phyloP scores from a whole-genome alignment of 441 rosid genomes.

The Melastoma candidum region DNA sequence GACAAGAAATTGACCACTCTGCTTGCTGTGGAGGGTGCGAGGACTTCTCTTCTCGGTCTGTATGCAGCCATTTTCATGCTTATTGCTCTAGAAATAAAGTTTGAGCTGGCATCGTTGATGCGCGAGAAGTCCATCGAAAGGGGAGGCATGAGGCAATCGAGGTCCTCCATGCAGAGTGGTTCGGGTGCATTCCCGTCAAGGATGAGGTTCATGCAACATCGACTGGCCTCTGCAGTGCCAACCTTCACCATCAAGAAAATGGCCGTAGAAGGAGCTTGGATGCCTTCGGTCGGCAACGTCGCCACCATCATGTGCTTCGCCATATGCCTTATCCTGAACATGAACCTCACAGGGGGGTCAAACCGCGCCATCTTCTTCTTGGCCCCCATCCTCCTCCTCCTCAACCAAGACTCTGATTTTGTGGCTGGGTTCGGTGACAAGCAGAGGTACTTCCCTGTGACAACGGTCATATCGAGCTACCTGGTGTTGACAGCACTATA shows the following conservation, averaged over 20 bases:
- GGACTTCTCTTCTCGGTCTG: slow-evolving; percentile 94
- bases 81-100: slow-evolving; percentile 85
- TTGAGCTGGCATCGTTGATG: slow-evolving; percentile 86
- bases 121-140: slow-evolving; percentile 76
- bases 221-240: slow-evolving; percentile 60
- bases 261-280: slow-evolving; percentile 97
- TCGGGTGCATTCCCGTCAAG: slow-evolving; percentile 49
- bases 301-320: slow-evolving; percentile 95
- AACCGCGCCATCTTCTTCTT: slow-evolving; percentile 91
- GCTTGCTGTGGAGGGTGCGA: slow-evolving; percentile 95
- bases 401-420: slow-evolving; percentile 95
- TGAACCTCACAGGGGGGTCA: slow-evolving; percentile 82
- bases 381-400: slow-evolving; percentile 88
- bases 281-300: slow-evolving; percentile 95
- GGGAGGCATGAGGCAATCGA: slow-evolving; percentile 49
- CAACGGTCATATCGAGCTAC: slow-evolving; percentile 66
- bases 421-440: slow-evolving; percentile 96
- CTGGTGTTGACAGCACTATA: slow-evolving; percentile 60
- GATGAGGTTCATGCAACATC: slow-evolving; percentile 95
- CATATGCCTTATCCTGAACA: slow-evolving; percentile 81
- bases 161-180: slow-evolving; percentile 37
- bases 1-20: slow-evolving; percentile 66
- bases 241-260: slow-evolving; percentile 82
- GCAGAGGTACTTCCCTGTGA: slow-evolving; percentile 96
- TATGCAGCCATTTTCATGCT: slow-evolving; percentile 97